Percentiles rank a stretch among this genome's conserved stretches.
Conservation (phyloP, 1,284 basidiomycete species). For the Malassezia slooffiae region DNA sequence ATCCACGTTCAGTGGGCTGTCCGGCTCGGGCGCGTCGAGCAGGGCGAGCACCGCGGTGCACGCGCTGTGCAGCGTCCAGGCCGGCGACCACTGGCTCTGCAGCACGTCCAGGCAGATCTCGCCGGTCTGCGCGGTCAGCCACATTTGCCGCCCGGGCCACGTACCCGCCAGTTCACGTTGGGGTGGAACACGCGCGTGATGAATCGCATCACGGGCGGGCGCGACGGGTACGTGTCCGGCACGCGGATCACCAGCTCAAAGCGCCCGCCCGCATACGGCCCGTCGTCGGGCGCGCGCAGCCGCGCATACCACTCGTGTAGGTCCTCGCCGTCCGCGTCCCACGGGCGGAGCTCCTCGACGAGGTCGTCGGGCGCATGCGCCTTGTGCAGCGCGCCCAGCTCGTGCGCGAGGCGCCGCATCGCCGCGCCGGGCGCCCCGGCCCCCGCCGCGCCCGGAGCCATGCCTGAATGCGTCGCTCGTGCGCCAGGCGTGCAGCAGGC, state of each 20-base stretch:
- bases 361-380: neutral
- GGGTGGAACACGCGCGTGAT: slow-evolving; percentile 40
- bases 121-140: slow-evolving; percentile 20
- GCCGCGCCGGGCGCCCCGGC: too few species aligned
- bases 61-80: slow-evolving; percentile 41
- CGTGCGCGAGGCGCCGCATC: slow-evolving; percentile 9
- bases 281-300: slow-evolving; percentile 20
- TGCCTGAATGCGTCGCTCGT: too few species aligned
- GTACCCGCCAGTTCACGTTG: slow-evolving; percentile 33
- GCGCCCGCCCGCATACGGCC: slow-evolving; percentile 24
- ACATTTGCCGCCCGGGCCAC: neutral
- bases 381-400: slow-evolving; percentile 3
- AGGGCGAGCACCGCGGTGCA: slow-evolving; percentile 42
- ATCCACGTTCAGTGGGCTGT: slow-evolving; percentile 45
- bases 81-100: slow-evolving; percentile 41
- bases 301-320: slow-evolving; percentile 37
- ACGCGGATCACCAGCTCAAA: slow-evolving; percentile 30
- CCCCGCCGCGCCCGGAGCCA: too few species aligned
- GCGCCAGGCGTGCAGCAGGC: neutral
- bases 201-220: slow-evolving; percentile 38
- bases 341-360: slow-evolving; percentile 23
- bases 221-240: slow-evolving; percentile 33
- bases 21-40: slow-evolving; percentile 42
- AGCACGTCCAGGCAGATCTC: slow-evolving; percentile 47
- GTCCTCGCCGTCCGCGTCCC: slow-evolving; percentile 28